Conservation (phyloP, 768 basidiomycete species). For the Russula foetens region DNA sequence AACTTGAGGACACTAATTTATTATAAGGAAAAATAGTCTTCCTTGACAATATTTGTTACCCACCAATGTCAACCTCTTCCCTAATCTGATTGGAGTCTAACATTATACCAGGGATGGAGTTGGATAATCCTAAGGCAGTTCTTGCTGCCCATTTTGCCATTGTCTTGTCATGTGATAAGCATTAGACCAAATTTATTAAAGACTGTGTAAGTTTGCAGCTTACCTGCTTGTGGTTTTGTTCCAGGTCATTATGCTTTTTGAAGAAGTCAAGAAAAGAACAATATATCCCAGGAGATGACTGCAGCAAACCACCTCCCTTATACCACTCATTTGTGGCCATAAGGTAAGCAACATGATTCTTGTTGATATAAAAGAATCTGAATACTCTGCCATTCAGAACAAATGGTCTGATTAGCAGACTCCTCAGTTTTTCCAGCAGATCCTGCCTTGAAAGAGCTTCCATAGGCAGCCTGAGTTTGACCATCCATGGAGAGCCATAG, state of each 20-base stretch:
- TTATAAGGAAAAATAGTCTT: background rate
- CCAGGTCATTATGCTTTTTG: conserved; percentile 46
- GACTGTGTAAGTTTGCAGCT: background rate
- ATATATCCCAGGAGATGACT: background rate
- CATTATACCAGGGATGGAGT: conserved; percentile 48
- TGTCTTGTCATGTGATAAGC: conserved; percentile 30
- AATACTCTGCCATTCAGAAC: conserved; percentile 48
- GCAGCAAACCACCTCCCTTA: background rate
- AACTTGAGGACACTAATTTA: conserved; percentile 23
- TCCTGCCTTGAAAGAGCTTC: conserved; percentile 24
- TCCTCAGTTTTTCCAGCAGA: conserved; percentile 25
- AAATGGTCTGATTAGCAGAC: conserved; percentile 42
- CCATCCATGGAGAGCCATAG: conserved; percentile 54
- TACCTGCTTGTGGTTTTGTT: conserved; percentile 44
- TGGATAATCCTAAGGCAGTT: conserved; percentile 53
- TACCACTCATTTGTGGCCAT: conserved; percentile 44
- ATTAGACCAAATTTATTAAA: background rate
- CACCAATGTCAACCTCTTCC: conserved; percentile 42
- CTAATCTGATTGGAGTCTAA: conserved; percentile 33
- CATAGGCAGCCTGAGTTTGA: conserved; percentile 41
- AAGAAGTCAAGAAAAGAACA: conserved; percentile 41
- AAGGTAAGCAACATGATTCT: conserved; percentile 50
- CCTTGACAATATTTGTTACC: conserved; percentile 16
- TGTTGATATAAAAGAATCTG: conserved; percentile 47
- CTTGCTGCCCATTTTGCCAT: conserved; percentile 62